A percentile compares a stretch with the other conserved stretches of the same genome.
Evolutionary conservation across 306 rosid species (phyloP).

Genomic region (Gleditsia sinensis): DNA sequence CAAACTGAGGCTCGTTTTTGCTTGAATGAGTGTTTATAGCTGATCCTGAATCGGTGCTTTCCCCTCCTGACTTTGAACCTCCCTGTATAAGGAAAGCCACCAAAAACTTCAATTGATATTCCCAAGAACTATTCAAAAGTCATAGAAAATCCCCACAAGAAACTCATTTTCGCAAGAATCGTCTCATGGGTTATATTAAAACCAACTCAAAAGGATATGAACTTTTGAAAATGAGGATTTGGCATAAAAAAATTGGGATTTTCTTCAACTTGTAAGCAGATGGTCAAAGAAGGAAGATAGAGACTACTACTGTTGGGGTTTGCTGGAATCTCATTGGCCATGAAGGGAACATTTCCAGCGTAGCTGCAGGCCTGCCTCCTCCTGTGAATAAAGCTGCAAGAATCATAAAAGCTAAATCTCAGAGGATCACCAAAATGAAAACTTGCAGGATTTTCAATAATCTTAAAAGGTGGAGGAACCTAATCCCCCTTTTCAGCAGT

Average conservation of each 20-base stretch:
- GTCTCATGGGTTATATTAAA: background rate
- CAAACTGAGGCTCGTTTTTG: slow-evolving; percentile 62
- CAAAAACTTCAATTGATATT: slow-evolving; percentile 22
- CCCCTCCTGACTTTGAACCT: slow-evolving; percentile 80
- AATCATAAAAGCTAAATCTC: slow-evolving; percentile 58
- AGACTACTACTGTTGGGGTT: slow-evolving; percentile 54
- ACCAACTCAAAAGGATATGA: background rate
- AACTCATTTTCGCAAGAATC: slow-evolving; percentile 15
- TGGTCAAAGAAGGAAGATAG: slow-evolving; percentile 53
- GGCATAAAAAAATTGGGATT: background rate
- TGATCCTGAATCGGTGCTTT: slow-evolving; percentile 91
- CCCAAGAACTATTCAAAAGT: background rate
- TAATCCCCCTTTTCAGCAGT: slow-evolving; percentile 64
- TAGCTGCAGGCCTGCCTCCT: slow-evolving; percentile 91
- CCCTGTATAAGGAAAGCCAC: slow-evolving; percentile 49
- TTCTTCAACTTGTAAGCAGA: slow-evolving; percentile 33
- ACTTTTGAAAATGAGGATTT: slow-evolving; percentile 28
- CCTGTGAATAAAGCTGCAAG: slow-evolving; percentile 78
- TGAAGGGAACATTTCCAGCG: slow-evolving; percentile 99
- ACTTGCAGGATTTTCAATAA: slow-evolving; percentile 23
- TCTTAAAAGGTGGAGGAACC: slow-evolving; percentile 45
- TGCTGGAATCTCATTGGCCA: slow-evolving; percentile 96
- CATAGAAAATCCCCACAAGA: background rate
- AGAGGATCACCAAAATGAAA: slow-evolving; percentile 54
- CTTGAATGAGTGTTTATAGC: slow-evolving; percentile 64